Conservation (phyloP, 2,329 filamentous ascomycete species). For the Phoma herbarum region DNA sequence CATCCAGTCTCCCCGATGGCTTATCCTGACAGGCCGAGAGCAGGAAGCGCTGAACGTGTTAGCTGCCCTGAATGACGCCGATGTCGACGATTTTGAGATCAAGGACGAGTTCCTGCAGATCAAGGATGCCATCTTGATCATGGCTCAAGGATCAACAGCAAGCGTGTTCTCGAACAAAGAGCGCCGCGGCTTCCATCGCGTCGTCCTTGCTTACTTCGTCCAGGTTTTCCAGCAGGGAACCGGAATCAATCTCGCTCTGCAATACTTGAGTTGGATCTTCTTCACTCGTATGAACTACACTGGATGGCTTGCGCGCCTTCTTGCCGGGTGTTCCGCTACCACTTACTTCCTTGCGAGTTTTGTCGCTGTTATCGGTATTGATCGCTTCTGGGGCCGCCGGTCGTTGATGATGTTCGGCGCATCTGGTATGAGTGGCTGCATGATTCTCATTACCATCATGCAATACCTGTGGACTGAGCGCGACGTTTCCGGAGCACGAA, state of each 20-base stretch:
- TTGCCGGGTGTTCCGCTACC: slow-evolving; percentile 51
- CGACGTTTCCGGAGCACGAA: slow-evolving; percentile 34
- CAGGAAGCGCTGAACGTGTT: slow-evolving; percentile 51
- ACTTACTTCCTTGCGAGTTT: slow-evolving; percentile 51
- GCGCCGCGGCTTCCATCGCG: slow-evolving; percentile 53
- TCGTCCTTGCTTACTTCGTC: slow-evolving; percentile 53
- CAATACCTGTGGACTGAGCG: slow-evolving; percentile 38
- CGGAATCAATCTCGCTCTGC: slow-evolving; percentile 44
- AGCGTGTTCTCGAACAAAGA: slow-evolving; percentile 46
- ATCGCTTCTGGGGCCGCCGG: slow-evolving; percentile 48
- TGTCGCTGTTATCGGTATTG: slow-evolving; percentile 49
- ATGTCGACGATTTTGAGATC: slow-evolving; percentile 37
- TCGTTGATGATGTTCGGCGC: slow-evolving; percentile 50
- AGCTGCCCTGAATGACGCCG: slow-evolving; percentile 42
- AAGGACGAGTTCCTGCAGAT: slow-evolving; percentile 54
- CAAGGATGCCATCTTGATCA: slow-evolving; percentile 45
- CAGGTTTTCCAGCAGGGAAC: slow-evolving; percentile 57
- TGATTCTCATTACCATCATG: slow-evolving; percentile 43
- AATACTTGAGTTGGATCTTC: slow-evolving; percentile 60
- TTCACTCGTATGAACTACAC: slow-evolving; percentile 59
- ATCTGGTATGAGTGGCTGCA: slow-evolving; percentile 45
- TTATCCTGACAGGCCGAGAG: slow-evolving; percentile 64
- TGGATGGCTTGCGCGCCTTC: slow-evolving; percentile 53
- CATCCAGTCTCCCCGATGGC: slow-evolving; percentile 61
- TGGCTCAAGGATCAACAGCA: slow-evolving; percentile 38